phyloP scores from a whole-genome alignment of 345 rosid genomes.

The Aegle marmelos region DNA sequence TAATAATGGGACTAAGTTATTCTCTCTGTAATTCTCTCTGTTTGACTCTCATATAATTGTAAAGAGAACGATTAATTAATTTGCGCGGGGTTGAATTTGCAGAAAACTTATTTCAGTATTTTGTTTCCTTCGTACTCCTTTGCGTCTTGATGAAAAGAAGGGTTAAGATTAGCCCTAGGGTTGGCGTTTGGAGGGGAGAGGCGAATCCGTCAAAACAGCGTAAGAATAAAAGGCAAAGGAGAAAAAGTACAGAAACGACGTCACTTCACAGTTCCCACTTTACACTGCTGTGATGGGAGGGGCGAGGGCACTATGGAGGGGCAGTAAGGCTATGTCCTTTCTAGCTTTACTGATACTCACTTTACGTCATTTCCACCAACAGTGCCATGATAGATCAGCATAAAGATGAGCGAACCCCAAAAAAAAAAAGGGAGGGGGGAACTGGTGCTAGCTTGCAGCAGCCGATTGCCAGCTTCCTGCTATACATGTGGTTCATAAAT shows the following conservation, averaged over 20 bases:
- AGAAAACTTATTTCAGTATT: background rate
- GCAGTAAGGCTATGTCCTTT: slow-evolving; percentile 4
- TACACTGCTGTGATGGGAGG: background rate
- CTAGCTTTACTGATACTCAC: slow-evolving; percentile 11
- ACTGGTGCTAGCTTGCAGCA: background rate
- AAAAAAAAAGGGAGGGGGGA: background rate
- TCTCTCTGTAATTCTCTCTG: too few species aligned
- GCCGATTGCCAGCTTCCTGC: background rate
- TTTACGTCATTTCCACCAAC: slow-evolving; percentile 38
- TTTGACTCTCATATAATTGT: too few species aligned
- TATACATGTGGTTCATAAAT: background rate
- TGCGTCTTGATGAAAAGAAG: too few species aligned
- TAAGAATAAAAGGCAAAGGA: slow-evolving; percentile 18
- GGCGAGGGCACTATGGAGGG: background rate
- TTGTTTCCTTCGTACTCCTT: too few species aligned
- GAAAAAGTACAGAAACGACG: slow-evolving; percentile 12
- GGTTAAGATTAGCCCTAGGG: background rate
- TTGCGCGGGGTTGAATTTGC: background rate
- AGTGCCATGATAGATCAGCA: slow-evolving; percentile 19
- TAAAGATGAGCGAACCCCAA: background rate
- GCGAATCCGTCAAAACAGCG: slow-evolving; percentile 28
- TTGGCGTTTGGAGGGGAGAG: slow-evolving; percentile 1
- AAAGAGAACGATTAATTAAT: background rate
- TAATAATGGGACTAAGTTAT: too few species aligned
- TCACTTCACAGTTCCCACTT: background rate